Evolutionary conservation across 2,329 filamentous ascomycete genomes (phyloP).

Genomic region (Paracorniculantispora psalliotae): DNA sequence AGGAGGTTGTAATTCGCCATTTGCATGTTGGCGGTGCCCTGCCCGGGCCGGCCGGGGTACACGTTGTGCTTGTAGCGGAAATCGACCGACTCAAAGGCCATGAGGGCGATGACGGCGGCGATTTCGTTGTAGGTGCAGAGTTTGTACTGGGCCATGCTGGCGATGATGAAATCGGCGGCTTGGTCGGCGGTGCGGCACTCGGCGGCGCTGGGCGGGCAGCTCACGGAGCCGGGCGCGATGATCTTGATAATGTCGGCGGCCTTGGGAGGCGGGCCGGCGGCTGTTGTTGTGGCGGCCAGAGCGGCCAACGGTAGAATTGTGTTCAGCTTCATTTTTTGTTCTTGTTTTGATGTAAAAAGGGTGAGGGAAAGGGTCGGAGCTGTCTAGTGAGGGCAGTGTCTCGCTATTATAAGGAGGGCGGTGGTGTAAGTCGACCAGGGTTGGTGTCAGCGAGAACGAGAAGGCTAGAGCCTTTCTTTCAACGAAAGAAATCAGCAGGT

Average conservation of each 20-base stretch:
- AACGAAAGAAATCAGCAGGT: too few relatives aligned
- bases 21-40: slow-evolving; percentile 63
- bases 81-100: slow-evolving; percentile 64
- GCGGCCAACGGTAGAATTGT: background rate
- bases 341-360: background rate
- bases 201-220: slow-evolving; percentile 44
- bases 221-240: slow-evolving; percentile 53
- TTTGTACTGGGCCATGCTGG: slow-evolving; percentile 52
- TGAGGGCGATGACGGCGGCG: slow-evolving; percentile 65
- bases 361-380: background rate
- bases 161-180: slow-evolving; percentile 53
- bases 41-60: slow-evolving; percentile 51
- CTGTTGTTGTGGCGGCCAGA: background rate
- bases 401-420: background rate
- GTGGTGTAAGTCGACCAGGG: too few relatives aligned
- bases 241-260: slow-evolving; percentile 38
- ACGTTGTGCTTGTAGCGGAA: slow-evolving; percentile 70
- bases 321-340: background rate
- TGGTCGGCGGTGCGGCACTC: slow-evolving; percentile 64
- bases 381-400: background rate
- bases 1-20: slow-evolving; percentile 37
- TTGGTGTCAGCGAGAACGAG: background rate
- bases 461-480: background rate
- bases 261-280: slow-evolving; percentile 3
- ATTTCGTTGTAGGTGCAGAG: slow-evolving; percentile 54